These are phyloP conservation scores for Sugiyamaella pinicola DNA, from an alignment of 1,139 yeast genomes.

Conservation along the genomic window DNA sequence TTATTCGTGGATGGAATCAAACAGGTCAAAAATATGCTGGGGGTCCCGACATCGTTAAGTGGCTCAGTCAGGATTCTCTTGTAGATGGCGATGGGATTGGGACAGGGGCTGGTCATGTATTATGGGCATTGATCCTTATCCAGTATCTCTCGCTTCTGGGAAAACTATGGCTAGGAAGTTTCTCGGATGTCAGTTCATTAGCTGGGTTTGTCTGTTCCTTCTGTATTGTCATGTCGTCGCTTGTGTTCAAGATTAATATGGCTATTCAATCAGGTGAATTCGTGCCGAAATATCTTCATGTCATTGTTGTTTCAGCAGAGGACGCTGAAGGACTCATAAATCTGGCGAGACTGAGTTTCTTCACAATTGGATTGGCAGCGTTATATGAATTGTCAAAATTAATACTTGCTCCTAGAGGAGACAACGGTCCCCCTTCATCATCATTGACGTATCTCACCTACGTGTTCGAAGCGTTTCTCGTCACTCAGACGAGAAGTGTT, in stretches of 20 bases:
- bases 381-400: conserved; percentile 35
- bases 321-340: conserved; percentile 32
- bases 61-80: conserved; percentile 27
- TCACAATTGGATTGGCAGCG: conserved; percentile 35
- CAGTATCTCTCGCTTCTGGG: conserved; percentile 45
- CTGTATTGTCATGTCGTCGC: conserved; percentile 47
- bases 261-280: conserved; percentile 56
- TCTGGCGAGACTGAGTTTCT: conserved; percentile 39
- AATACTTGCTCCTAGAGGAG: conserved; percentile 22
- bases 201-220: conserved; percentile 47
- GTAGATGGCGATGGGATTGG: conserved; percentile 19
- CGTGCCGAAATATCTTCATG: conserved; percentile 48
- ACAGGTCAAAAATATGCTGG: conserved; percentile 82
- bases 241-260: conserved; percentile 62
- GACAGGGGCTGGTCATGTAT: conserved; percentile 31
- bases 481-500: conserved; percentile 68
- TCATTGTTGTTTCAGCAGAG: conserved; percentile 35
- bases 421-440: conserved; percentile 20
- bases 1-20: conserved; percentile 83
- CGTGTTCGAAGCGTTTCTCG: conserved; percentile 55
- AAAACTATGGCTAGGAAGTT: conserved; percentile 35
- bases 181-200: conserved; percentile 34
- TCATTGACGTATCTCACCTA: conserved; percentile 51
- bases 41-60: conserved; percentile 50
- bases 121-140: conserved; percentile 54